Base-by-base conservation (phyloP, 345 rosid species). In the Mangifera indica region DNA sequence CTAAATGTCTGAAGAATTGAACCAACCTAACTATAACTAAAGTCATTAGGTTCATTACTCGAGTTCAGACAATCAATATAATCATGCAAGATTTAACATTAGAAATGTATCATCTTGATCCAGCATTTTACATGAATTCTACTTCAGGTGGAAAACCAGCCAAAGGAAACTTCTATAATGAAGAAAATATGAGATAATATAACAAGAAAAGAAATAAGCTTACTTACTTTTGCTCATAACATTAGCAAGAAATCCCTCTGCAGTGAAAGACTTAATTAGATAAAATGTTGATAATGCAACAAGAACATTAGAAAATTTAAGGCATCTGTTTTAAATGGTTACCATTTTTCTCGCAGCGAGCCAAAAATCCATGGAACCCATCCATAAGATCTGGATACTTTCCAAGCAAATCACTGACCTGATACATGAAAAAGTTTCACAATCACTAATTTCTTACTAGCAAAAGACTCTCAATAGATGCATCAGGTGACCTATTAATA, bases 171-270 rank as follows among this genome's bases (percentile, higher is more conserved):
- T 66, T 49, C 45, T 26, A 46, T 12, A 3, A 42, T 60, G 34
- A 56, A n/a, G 45, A 10, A 55, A 51, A 64, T 72, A 26, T 25
- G 61, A 11, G 13, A 11, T 14, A 46, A 46, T 14, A 46, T 75
- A 11, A 52, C 21, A 29, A 7, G 17, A 68, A n/a, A 26, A 18
- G 24, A 45, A 60, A 58, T 32, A 46, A 53, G 11, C 54, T 69
- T 61, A 79, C 97, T 63, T 91, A 92, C 98, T 95, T 85, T 87
- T 95, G 86, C 89, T 89, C 88, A 91, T 89, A 71, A 92, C 93
- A 40, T 93, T 93, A 70, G 98, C 93, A 46, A 91, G 92, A 77
- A 90, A 93, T 60, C 96, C 98, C 85, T 92, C 99, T 92, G 93
- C 86, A 79, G 77, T 73, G 79, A 73, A 59, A 25, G 72, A 42